Base-by-base conservation (phyloP, 306 rosid genomes). In the Trifolium dubium region DNA sequence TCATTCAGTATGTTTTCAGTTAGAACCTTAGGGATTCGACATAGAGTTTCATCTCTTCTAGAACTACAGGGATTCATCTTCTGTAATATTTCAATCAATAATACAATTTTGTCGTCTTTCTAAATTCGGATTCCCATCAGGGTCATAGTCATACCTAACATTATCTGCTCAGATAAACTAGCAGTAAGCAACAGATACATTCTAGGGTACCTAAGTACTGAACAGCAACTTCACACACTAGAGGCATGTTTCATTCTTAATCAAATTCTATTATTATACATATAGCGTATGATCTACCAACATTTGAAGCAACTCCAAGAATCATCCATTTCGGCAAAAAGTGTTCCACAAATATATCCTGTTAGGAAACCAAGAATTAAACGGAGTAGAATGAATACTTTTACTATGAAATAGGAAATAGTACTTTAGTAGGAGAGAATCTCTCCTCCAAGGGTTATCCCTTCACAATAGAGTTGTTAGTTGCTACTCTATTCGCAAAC, bases 311-410 rank as follows among this genome's bases (percentile, higher is more conserved):
- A 76, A 35, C 64, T 41, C 68, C 56, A 62, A 43, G 39, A 69
- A 69, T 53, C 50, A 62, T 18, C 64, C 46, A 80, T 62, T 49
- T 67, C 50, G 68, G 72, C 7, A 11, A 64, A 64, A 64, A 60
- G 53, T 35, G 53, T 46, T 15, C 28, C n/a, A 46, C 69, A 5
- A 67, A 17, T 43, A 40, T 39, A 10, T 43, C 39, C 8, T 35
- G 39, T 35, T 35, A 35, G 39, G 39, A 35, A 35, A 8, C 39
- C 39, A 35, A 35, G 39, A 35, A 35, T 35, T 35, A 8, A 35
- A 35, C 5, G 8, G 39, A 35, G 39, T 35, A 35, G 39, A 35
- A 35, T 35, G 39, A 35, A 35, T 35, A 35, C 39, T 5, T 35
- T 6, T 35, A 35, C 5, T 35, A 5, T 5, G 39, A 35, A 35